These are phyloP conservation scores for Fraxinus americana DNA, from an alignment of 257 asterid genomes.

Conservation along the genomic window DNA sequence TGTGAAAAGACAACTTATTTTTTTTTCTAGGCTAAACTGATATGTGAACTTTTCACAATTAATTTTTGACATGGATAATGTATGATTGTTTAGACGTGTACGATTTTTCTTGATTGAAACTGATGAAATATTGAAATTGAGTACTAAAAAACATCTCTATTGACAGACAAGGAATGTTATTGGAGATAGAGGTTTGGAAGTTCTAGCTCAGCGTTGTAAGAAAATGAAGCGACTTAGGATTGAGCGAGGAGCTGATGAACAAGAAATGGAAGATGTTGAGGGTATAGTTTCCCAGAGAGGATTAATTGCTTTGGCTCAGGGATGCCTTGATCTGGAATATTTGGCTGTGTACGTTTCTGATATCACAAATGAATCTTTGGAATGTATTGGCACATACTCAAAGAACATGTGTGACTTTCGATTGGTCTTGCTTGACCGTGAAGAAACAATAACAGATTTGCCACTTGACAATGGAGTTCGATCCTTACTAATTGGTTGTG, in stretches of 20 bases:
- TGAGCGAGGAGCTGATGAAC: conserved; percentile 70
- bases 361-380: conserved; percentile 54
- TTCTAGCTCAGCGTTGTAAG: conserved; percentile 47
- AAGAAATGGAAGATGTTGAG: conserved; percentile 65
- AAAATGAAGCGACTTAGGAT: conserved; percentile 60
- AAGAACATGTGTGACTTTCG: conserved; percentile 59
- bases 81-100: background rate
- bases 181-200: conserved; percentile 71
- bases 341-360: conserved; percentile 69
- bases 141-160: conserved; percentile 5
- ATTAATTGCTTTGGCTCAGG: conserved; percentile 52
- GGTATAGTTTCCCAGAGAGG: conserved; percentile 68
- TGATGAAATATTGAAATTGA: background rate
- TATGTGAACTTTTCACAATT: background rate
- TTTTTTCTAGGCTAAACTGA: background rate
- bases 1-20: background rate
- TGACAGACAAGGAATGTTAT: conserved; percentile 60
- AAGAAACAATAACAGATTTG: conserved; percentile 56
- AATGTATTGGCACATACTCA: conserved; percentile 41
- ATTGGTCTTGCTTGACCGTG: conserved; percentile 61
- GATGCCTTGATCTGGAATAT: conserved; percentile 62
- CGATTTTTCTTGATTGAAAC: background rate
- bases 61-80: background rate
- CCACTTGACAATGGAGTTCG: conserved; percentile 74
- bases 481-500: conserved; percentile 50